phyloP scores from a whole-genome alignment of 306 rosid species.

The Cicer pinnatifidum region DNA sequence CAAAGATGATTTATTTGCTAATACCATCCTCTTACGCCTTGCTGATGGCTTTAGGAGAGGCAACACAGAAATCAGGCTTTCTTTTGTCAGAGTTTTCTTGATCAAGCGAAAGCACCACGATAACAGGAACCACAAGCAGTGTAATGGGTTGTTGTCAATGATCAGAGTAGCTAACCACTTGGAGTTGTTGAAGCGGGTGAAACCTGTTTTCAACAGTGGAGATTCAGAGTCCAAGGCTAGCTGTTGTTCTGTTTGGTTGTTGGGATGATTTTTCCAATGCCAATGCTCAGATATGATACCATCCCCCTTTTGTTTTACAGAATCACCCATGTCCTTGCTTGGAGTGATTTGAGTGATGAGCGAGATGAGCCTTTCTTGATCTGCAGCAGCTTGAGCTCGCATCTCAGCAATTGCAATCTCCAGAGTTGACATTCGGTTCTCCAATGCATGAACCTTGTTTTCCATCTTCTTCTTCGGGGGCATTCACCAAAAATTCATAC shows the following conservation, averaged over 20 bases:
- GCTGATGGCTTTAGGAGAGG: constrained; percentile 74
- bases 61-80: constrained; percentile 49
- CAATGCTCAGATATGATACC: constrained; percentile 51
- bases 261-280: constrained; percentile 66
- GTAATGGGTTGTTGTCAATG: constrained; percentile 67
- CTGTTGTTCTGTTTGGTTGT: constrained; percentile 65
- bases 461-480: too few species aligned
- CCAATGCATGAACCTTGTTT: too few species aligned
- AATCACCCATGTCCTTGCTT: too few species aligned
- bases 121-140: constrained; percentile 45
- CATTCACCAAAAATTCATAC: too few species aligned
- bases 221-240: constrained; percentile 64
- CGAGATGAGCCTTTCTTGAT: too few species aligned
- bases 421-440: too few species aligned
- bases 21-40: constrained; percentile 75
- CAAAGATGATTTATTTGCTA: constrained; percentile 73
- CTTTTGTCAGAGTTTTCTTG: constrained; percentile 68
- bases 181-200: constrained; percentile 72
- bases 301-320: too few species aligned
- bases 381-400: too few species aligned
- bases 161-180: constrained; percentile 52
- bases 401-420: too few species aligned
- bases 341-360: too few species aligned
- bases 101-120: constrained; percentile 52
- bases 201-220: constrained; percentile 58